Conservation (phyloP, 2,329 filamentous ascomycete genomes). For the Penicillium sp. region DNA sequence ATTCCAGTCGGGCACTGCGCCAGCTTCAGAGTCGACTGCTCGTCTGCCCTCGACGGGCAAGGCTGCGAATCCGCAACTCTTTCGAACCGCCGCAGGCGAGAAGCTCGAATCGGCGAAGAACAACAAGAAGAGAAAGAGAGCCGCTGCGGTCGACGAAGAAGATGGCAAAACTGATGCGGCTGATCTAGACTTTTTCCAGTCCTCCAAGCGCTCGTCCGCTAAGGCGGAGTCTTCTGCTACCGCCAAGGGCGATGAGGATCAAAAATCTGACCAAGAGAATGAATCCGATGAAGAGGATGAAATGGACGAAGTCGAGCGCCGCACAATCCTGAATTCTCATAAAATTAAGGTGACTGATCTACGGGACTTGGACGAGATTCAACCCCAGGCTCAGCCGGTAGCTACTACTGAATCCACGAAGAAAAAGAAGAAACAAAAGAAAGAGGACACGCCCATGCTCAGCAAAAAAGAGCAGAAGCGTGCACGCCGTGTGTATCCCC, state of each 20-base stretch:
- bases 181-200: slow-evolving; percentile 45
- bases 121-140: slow-evolving; percentile 45
- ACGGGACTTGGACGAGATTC: slow-evolving; percentile 52
- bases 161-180: slow-evolving; percentile 30
- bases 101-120: slow-evolving; percentile 34
- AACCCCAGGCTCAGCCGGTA: slow-evolving; percentile 29
- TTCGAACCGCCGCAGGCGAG: slow-evolving; percentile 37
- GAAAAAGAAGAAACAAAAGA: slow-evolving; percentile 63
- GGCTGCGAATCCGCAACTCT: slow-evolving; percentile 44
- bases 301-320: slow-evolving; percentile 71
- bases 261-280: slow-evolving; percentile 26
- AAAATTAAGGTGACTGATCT: slow-evolving; percentile 82
- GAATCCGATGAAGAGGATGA: slow-evolving; percentile 32
- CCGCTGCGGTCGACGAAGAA: slow-evolving; percentile 27
- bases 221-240: slow-evolving; percentile 21
- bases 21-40: slow-evolving; percentile 31
- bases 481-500: slow-evolving; percentile 68
- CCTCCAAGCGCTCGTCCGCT: slow-evolving; percentile 32
- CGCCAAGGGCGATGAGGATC: slow-evolving; percentile 21
- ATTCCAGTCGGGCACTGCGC: slow-evolving; percentile 39
- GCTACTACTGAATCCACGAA: slow-evolving; percentile 45
- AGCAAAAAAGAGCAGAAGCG: slow-evolving; percentile 56
- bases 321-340: slow-evolving; percentile 74
- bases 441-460: slow-evolving; percentile 40
- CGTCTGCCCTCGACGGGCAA: slow-evolving; percentile 48